Base-by-base conservation (phyloP, 768 basidiomycete genomes). In the Tephrocybe rancida region DNA sequence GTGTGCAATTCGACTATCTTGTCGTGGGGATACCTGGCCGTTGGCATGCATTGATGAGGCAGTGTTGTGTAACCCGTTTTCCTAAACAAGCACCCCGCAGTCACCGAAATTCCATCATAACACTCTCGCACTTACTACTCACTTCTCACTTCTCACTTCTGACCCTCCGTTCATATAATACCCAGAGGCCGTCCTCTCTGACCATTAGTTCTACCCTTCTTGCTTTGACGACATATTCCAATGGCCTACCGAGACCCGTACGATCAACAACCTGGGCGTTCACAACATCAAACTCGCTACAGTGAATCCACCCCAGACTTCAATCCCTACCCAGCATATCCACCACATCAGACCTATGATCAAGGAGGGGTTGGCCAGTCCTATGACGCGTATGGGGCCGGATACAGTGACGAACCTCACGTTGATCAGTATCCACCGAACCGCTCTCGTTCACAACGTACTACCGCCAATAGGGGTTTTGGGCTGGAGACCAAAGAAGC, bases 191-290 rank as follows among this genome's bases (percentile, higher is more conserved):
- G 13, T 32, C n/a, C n/a, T 32, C 13, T 13, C 30, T 7, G 30
- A 13, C 30, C 13, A 6, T 32, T 19, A 25, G n/a, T 24, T 29
- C 51, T 30, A 16, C 16, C 44, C 22, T 37, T 24, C 27, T 39
- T 54, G 13, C 13, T 5, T 19, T 21, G 18, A 41, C 39, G 39
- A 41, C 19, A 43, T 16, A 41, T 46, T 30, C 21, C 67, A 58
- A 82, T 85, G 76, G 66, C 82, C 10, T 83, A 85, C 67, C 74
- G 69, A 54, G 83, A 86, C 65, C 83, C 83, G 19, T 82, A 85
- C 62, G 54, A 73, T 55, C 73, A 67, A 48, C 61, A 64, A 30
- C 54, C 60, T 38, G 50, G 53, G 18, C 66, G 61, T 44, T 61
- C 58, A 42, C 63, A 63, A 45, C 60, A 59, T 21, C 64, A 67